Evolutionary conservation across 805 yeast genomes (phyloP).

Genomic region (Deakozyma indianensis): DNA sequence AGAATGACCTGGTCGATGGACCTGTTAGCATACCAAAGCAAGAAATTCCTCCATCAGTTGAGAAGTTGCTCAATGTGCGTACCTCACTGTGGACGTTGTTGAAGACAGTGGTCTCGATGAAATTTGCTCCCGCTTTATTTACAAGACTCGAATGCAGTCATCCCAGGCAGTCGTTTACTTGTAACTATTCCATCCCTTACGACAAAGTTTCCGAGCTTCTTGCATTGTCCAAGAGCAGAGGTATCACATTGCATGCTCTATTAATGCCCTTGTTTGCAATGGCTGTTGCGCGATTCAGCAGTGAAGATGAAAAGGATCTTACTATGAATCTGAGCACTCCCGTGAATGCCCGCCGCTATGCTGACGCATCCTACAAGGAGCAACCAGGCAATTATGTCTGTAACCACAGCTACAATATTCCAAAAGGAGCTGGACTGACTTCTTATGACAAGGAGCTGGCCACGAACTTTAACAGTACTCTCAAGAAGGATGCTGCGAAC

Average conservation of each 20-base stretch:
- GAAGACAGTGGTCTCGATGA: slow-evolving; percentile 1
- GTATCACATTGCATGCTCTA: slow-evolving; percentile 6
- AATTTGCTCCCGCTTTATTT: not conserved
- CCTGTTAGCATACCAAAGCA: not conserved
- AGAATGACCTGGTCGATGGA: not conserved
- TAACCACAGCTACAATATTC: not conserved
- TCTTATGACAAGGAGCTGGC: not conserved
- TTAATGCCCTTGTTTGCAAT: slow-evolving; percentile 6
- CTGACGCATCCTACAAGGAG: not conserved
- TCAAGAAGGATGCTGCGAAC: not conserved
- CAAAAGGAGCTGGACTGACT: not conserved
- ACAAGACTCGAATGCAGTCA: not conserved
- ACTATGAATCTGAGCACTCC: slow-evolving; percentile 4
- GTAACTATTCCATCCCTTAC: slow-evolving; percentile 1
- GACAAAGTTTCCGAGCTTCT: slow-evolving; percentile 4
- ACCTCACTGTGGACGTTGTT: slow-evolving; percentile 4
- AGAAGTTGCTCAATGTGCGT: slow-evolving; percentile 3
- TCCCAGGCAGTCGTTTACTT: slow-evolving; percentile 4
- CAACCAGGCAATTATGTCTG: slow-evolving; percentile 3
- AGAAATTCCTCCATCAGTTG: slow-evolving; percentile 2
- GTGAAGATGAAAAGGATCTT: not conserved
- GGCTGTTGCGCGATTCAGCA: slow-evolving; percentile 3
- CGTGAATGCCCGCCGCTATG: slow-evolving; percentile 9
- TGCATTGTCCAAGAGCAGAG: not conserved
- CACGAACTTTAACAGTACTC: not conserved